phyloP scores from a whole-genome alignment of 768 basidiomycete genomes.

The Lactarius psammicola region DNA sequence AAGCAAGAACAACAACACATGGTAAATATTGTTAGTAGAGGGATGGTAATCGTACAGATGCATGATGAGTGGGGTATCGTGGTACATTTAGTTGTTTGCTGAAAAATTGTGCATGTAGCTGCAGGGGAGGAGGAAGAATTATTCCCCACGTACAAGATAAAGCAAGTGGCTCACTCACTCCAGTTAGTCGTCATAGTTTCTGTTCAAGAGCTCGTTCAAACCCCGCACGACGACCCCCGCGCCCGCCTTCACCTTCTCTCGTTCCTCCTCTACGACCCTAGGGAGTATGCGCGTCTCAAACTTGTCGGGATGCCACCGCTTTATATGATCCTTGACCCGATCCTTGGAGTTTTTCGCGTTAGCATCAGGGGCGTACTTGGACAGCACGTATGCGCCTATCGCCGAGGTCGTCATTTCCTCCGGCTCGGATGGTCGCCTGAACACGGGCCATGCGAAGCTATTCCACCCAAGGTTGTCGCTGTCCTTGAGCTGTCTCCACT shows the following conservation, averaged over 20 bases:
- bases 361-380: slow-evolving; percentile 54
- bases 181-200: slow-evolving; percentile 33
- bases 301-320: slow-evolving; percentile 80
- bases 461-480: slow-evolving; percentile 54
- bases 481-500: slow-evolving; percentile 49
- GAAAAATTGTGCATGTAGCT: slow-evolving; percentile 27
- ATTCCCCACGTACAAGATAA: background rate
- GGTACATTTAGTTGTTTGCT: slow-evolving; percentile 28
- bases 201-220: slow-evolving; percentile 67
- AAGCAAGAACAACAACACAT: slow-evolving; percentile 12
- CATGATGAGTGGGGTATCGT: slow-evolving; percentile 31
- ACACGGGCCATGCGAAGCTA: slow-evolving; percentile 73
- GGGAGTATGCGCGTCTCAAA: slow-evolving; percentile 69
- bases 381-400: slow-evolving; percentile 62
- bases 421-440: slow-evolving; percentile 52
- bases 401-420: slow-evolving; percentile 59
- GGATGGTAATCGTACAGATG: slow-evolving; percentile 31
- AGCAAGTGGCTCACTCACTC: slow-evolving; percentile 23
- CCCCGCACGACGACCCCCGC: slow-evolving; percentile 68
- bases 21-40: slow-evolving; percentile 26
- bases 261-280: slow-evolving; percentile 61
- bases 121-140: background rate
- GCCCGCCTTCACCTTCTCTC: slow-evolving; percentile 66
- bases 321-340: slow-evolving; percentile 71
- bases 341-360: slow-evolving; percentile 59